Percentiles rank a stretch among this genome's conserved stretches.
Conservation (phyloP, 257 asterid genomes). For the Salvia miltiorrhiza region DNA sequence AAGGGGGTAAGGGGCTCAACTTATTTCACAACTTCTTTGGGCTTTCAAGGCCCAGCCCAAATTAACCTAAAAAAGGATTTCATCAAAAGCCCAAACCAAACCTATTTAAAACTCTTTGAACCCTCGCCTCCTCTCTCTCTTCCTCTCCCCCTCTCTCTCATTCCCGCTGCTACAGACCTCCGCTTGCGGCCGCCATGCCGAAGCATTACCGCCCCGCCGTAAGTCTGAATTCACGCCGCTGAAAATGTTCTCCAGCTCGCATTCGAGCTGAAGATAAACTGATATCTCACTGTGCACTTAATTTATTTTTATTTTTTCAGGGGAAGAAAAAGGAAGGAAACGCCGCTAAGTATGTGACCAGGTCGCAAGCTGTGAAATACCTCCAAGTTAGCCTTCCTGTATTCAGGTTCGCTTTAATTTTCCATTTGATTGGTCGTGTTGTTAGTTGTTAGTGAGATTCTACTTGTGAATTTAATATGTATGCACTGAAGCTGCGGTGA, state of each 20-base stretch:
- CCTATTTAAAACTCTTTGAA: background rate
- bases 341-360: conserved; percentile 84
- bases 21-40: too few relatives aligned
- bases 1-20: too few relatives aligned
- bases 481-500: background rate
- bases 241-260: background rate
- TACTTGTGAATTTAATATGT: background rate
- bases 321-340: conserved; percentile 99
- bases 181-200: conserved; percentile 41
- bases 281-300: background rate
- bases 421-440: background rate
- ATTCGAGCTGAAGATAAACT: background rate
- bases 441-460: background rate
- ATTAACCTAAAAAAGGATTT: background rate
- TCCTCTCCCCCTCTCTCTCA: background rate
- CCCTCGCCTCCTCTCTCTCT: conserved; percentile 17
- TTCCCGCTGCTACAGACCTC: background rate
- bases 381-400: conserved; percentile 87
- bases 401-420: conserved; percentile 53
- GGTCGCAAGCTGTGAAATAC: conserved; percentile 76
- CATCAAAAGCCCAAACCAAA: background rate
- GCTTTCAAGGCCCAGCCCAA: background rate
- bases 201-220: conserved; percentile 61
- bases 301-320: conserved; percentile 39
- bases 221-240: conserved; percentile 12